A percentile compares a stretch with the other conserved stretches of the same genome.
Evolutionary conservation across 148 eudicot species (phyloP).

Genomic region (Rheum nobile): DNA sequence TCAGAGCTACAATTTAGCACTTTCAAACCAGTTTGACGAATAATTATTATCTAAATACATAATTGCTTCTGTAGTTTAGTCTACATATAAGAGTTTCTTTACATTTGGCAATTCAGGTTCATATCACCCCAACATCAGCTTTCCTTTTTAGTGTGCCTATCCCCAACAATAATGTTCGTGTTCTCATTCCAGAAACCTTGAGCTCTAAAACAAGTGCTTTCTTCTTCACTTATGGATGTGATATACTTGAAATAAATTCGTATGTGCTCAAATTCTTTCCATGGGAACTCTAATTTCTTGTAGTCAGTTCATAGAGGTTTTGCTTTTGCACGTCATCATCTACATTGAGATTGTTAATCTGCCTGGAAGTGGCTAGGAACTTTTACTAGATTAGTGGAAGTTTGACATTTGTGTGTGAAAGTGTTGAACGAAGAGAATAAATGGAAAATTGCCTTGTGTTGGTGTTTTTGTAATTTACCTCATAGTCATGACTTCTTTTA

Average conservation of each 20-base stretch:
- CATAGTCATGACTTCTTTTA: neutral
- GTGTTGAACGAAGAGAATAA: neutral
- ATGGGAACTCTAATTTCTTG: neutral
- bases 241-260: neutral
- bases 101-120: constrained; percentile 43
- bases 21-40: neutral
- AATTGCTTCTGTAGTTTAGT: neutral
- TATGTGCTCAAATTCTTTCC: neutral
- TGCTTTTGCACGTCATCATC: neutral
- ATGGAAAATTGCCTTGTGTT: neutral
- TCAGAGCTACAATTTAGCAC: neutral
- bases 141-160: constrained; percentile 90
- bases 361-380: neutral
- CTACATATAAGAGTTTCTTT: neutral
- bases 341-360: neutral
- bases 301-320: neutral
- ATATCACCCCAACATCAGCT: constrained; percentile 81
- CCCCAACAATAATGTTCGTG: constrained; percentile 79
- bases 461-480: neutral
- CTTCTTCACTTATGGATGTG: neutral
- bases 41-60: neutral
- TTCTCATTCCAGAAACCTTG: constrained; percentile 40
- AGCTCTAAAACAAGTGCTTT: constrained; percentile 48
- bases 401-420: neutral
- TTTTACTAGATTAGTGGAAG: neutral